These are phyloP conservation scores for Irineochytrium annulatum DNA, from an alignment of 192 early-diverging fungal genomes.

Conservation along the genomic window DNA sequence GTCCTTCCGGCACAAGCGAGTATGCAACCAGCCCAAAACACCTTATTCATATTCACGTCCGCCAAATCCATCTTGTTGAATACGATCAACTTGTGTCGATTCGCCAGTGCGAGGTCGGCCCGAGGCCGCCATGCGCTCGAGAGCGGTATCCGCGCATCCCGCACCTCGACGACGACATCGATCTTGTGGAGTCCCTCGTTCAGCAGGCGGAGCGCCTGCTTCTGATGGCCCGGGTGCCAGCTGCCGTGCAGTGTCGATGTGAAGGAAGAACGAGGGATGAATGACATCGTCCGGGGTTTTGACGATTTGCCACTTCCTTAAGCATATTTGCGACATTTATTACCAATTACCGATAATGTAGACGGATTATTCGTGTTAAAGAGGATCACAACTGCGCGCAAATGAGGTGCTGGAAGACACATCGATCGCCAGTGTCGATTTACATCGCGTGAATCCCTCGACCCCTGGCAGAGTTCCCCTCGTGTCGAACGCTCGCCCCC, in stretches of 20 bases:
- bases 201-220: slow-evolving; percentile 34
- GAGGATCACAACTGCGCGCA: too few species aligned
- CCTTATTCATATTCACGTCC: slow-evolving; percentile 45
- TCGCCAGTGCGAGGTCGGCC: slow-evolving; percentile 57
- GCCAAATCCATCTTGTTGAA: slow-evolving; percentile 95
- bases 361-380: too few species aligned
- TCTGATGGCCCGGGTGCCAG: slow-evolving; percentile 52
- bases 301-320: too few species aligned
- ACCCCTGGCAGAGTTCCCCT: too few species aligned
- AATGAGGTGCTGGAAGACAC: too few species aligned
- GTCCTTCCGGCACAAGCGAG: not conserved
- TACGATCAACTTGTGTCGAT: slow-evolving; percentile 70
- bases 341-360: too few species aligned
- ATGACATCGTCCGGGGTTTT: too few species aligned
- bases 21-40: not conserved
- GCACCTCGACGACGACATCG: slow-evolving; percentile 88
- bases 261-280: too few species aligned
- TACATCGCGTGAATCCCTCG: too few species aligned
- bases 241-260: not conserved
- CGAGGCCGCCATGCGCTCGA: slow-evolving; percentile 83
- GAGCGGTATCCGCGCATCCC: slow-evolving; percentile 91
- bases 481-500: too few species aligned
- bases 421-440: too few species aligned
- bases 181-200: slow-evolving; percentile 44
- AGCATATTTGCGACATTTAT: too few species aligned